phyloP scores from a whole-genome alignment of 2,329 filamentous ascomycete genomes.

The Alternaria ventricosa region DNA sequence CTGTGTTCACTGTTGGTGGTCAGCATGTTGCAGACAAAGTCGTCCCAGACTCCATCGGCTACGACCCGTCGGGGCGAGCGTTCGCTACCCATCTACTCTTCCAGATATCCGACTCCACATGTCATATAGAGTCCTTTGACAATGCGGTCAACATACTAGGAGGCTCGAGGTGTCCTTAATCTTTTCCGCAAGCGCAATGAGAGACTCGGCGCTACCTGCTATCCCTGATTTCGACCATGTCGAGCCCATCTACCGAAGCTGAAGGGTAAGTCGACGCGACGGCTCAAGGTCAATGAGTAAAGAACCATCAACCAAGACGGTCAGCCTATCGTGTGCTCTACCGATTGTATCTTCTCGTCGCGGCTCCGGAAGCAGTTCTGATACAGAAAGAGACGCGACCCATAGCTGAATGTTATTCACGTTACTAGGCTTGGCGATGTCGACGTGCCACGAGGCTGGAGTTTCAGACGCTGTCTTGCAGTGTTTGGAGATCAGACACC shows the following conservation, averaged over 20 bases:
- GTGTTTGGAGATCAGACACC: background rate
- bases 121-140: conserved; percentile 9
- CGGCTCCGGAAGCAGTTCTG: background rate
- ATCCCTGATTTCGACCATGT: background rate
- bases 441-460: background rate
- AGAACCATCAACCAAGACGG: background rate
- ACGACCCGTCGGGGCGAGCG: conserved; percentile 41
- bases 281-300: background rate
- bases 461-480: background rate
- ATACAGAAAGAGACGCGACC: background rate
- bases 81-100: conserved; percentile 53
- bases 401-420: background rate
- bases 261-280: background rate
- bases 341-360: background rate
- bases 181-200: background rate
- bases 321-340: background rate
- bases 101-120: conserved; percentile 51
- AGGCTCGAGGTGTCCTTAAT: background rate
- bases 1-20: conserved; percentile 52
- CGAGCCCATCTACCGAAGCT: background rate
- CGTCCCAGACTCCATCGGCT: conserved; percentile 51
- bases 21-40: conserved; percentile 42
- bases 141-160: background rate
- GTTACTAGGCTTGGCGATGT: background rate
- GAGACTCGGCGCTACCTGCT: background rate